phyloP scores from a whole-genome alignment of 2,329 filamentous ascomycete genomes.

The Alternaria sp. region DNA sequence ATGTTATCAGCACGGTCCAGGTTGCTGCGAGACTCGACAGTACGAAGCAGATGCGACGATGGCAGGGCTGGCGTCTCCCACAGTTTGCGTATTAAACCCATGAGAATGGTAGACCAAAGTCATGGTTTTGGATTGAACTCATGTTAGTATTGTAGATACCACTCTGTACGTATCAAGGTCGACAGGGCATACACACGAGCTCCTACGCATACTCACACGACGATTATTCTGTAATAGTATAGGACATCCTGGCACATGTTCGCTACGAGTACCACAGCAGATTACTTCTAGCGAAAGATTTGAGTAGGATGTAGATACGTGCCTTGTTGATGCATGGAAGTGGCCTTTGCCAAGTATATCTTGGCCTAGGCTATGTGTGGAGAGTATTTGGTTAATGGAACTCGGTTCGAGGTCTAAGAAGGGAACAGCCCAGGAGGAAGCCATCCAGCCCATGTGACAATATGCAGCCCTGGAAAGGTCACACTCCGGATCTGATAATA shows the following conservation, averaged over 20 bases:
- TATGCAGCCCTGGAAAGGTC: not conserved
- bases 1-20: conserved; percentile 17
- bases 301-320: not conserved
- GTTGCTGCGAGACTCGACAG: conserved; percentile 6
- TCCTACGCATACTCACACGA: not conserved
- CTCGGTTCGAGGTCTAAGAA: not conserved
- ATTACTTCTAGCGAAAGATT: not conserved
- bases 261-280: not conserved
- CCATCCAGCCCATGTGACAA: not conserved
- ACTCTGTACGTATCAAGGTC: not conserved
- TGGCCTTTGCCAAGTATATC: not conserved
- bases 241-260: not conserved
- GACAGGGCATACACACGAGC: not conserved
- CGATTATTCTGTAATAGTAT: not conserved
- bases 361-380: not conserved
- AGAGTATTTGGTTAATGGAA: not conserved
- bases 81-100: not conserved
- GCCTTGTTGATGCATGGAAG: no score
- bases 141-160: not conserved
- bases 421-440: not conserved
- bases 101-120: not conserved
- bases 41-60: not conserved
- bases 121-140: not conserved
- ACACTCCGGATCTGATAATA: conserved; percentile 5
- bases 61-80: not conserved